These are phyloP conservation scores for Sporothrix protearum DNA, from an alignment of 2,329 filamentous ascomycete genomes.

Conservation along the genomic window DNA sequence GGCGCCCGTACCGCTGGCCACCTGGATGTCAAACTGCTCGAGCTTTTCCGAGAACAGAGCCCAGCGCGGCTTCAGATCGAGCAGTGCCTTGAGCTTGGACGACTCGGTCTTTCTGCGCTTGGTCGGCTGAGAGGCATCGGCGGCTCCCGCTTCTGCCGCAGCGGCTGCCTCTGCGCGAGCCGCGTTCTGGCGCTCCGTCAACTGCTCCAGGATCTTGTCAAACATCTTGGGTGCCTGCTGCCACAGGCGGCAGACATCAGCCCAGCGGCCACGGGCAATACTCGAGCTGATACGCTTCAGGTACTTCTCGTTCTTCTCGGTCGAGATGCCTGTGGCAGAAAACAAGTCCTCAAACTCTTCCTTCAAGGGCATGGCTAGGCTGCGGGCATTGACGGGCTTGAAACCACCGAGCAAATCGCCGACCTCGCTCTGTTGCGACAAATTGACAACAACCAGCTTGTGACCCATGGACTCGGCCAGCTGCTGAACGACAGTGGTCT, in stretches of 20 bases:
- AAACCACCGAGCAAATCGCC: conserved; percentile 95
- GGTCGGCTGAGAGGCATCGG: conserved; percentile 55
- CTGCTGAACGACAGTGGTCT: conserved; percentile 94
- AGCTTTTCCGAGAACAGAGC: conserved; percentile 71
- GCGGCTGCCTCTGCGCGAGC: neutral
- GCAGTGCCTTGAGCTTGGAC: conserved; percentile 61
- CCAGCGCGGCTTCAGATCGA: conserved; percentile 66
- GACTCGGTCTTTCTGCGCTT: conserved; percentile 65
- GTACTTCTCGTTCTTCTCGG: conserved; percentile 83
- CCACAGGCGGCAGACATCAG: conserved; percentile 80
- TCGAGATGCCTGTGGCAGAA: conserved; percentile 75
- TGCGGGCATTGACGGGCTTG: conserved; percentile 90
- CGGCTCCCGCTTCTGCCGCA: neutral
- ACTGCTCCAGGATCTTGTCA: conserved; percentile 60
- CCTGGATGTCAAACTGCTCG: conserved; percentile 74
- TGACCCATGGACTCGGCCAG: conserved; percentile 79
- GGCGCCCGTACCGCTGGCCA: conserved; percentile 65
- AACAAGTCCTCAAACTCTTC: conserved; percentile 94
- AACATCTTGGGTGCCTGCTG: conserved; percentile 87
- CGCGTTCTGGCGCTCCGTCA: conserved; percentile 44
- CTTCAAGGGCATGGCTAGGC: conserved; percentile 80
- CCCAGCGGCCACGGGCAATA: conserved; percentile 80
- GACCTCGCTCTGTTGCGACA: conserved; percentile 96
- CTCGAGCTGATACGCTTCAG: conserved; percentile 75
- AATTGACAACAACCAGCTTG: conserved; percentile 85